A percentile compares a stretch with the other conserved stretches of the same genome.
Evolutionary conservation across 2,329 filamentous ascomycete species (phyloP).

Genomic region (Akanthomyces muscarius): DNA sequence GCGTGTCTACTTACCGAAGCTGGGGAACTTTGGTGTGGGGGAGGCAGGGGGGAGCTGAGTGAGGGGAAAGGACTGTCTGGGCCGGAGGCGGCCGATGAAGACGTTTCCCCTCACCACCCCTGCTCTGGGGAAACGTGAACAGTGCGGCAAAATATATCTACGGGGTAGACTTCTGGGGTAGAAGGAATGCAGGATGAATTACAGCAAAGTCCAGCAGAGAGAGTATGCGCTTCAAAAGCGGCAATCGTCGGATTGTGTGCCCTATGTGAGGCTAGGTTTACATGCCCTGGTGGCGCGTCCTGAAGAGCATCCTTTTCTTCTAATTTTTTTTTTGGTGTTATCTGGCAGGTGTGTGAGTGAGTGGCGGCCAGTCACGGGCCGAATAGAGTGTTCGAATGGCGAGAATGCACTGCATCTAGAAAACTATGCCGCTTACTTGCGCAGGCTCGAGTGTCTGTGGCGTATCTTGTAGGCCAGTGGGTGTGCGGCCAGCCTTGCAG

Average conservation of each 20-base stretch:
- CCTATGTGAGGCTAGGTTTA: no score
- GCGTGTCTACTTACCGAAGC: background rate
- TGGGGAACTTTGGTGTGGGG: background rate
- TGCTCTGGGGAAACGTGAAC: background rate
- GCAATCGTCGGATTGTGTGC: no score
- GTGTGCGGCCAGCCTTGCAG: no score
- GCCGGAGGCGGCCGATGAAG: constrained; percentile 9
- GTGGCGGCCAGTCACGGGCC: background rate
- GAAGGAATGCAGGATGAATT: background rate
- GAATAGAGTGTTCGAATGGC: background rate
- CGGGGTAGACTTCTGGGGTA: background rate
- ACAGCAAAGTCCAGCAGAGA: no score
- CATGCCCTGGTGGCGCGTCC: no score
- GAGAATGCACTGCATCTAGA: background rate
- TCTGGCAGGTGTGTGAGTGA: background rate
- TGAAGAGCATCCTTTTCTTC: background rate
- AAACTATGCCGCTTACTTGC: constrained; percentile 7
- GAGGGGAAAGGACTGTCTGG: background rate
- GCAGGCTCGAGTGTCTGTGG: background rate
- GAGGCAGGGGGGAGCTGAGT: background rate
- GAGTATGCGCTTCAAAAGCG: no score
- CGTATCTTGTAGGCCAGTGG: background rate
- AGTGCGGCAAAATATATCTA: background rate
- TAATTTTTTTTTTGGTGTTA: no score
- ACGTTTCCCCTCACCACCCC: background rate